Evolutionary conservation across 225 moss, liverwort and hornwort genomes (phyloP).

Genomic region (Physcomitrium patens): DNA sequence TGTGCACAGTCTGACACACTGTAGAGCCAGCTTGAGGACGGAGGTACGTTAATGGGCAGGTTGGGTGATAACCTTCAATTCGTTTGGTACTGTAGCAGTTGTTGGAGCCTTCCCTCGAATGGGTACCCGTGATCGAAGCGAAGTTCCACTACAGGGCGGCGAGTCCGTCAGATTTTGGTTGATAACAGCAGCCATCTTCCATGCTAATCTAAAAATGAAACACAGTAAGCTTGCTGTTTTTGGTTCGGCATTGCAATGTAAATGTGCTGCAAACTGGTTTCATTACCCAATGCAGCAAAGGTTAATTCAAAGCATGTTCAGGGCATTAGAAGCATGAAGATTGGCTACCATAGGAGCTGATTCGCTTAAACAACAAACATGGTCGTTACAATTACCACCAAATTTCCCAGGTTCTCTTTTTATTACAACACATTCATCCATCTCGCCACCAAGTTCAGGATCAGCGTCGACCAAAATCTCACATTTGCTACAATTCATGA

Average conservation of each 20-base stretch:
- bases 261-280: neutral
- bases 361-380: neutral
- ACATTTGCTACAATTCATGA: conserved; percentile 62
- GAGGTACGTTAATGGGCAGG: neutral
- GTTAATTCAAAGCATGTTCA: neutral
- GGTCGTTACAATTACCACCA: neutral
- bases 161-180: conserved; percentile 30
- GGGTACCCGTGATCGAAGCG: conserved; percentile 48
- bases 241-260: neutral
- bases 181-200: conserved; percentile 33
- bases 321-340: neutral
- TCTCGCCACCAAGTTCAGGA: conserved; percentile 45
- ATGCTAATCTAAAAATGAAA: neutral
- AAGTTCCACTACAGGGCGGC: conserved; percentile 20
- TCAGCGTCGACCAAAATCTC: conserved; percentile 53
- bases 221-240: neutral
- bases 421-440: neutral
- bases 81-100: conserved; percentile 45
- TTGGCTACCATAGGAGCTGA: neutral
- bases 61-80: conserved; percentile 41
- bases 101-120: conserved; percentile 61
- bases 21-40: neutral
- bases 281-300: neutral
- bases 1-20: too few relatives aligned
- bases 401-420: neutral